phyloP scores from a whole-genome alignment of 2,329 filamentous ascomycete species.

The Teratosphaeriaceae sp. region DNA sequence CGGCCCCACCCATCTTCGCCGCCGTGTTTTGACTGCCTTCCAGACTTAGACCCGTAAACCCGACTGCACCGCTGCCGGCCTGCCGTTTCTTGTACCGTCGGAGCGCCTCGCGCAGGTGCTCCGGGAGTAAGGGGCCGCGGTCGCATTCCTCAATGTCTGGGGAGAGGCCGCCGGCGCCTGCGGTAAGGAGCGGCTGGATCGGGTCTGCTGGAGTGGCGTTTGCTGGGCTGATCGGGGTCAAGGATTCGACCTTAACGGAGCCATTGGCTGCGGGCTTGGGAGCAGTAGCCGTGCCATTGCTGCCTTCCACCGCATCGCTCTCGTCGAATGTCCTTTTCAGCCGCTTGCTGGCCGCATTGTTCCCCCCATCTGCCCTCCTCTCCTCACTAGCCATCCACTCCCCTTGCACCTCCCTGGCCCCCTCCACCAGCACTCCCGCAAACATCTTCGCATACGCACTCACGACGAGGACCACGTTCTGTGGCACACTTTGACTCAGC shows the following conservation, averaged over 20 bases:
- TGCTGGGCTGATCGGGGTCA: background rate
- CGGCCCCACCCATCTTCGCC: slow-evolving; percentile 39
- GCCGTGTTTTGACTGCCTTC: slow-evolving; percentile 41
- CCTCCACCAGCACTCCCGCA: slow-evolving; percentile 67
- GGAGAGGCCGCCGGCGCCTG: slow-evolving; percentile 22
- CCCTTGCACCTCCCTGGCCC: slow-evolving; percentile 61
- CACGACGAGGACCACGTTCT: slow-evolving; percentile 68
- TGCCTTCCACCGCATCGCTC: slow-evolving; percentile 30
- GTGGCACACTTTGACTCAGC: slow-evolving; percentile 69
- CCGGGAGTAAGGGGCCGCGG: slow-evolving; percentile 58
- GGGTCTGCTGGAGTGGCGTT: background rate
- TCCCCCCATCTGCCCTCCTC: slow-evolving; percentile 45
- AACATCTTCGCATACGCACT: slow-evolving; percentile 71
- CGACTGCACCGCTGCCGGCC: slow-evolving; percentile 56
- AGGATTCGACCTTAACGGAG: slow-evolving; percentile 1
- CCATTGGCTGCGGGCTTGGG: slow-evolving; percentile 9
- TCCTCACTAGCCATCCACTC: slow-evolving; percentile 59
- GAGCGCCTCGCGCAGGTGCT: slow-evolving; percentile 68
- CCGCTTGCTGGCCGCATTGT: slow-evolving; percentile 34
- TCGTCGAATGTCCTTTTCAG: slow-evolving; percentile 16
- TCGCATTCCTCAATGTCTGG: slow-evolving; percentile 30
- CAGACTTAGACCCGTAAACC: slow-evolving; percentile 44
- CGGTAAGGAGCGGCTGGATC: slow-evolving; percentile 4
- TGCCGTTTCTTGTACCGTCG: slow-evolving; percentile 58
- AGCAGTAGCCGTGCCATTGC: no score